Conservation (phyloP, 768 basidiomycete species). For the Lactarius pseudohatsudake region DNA sequence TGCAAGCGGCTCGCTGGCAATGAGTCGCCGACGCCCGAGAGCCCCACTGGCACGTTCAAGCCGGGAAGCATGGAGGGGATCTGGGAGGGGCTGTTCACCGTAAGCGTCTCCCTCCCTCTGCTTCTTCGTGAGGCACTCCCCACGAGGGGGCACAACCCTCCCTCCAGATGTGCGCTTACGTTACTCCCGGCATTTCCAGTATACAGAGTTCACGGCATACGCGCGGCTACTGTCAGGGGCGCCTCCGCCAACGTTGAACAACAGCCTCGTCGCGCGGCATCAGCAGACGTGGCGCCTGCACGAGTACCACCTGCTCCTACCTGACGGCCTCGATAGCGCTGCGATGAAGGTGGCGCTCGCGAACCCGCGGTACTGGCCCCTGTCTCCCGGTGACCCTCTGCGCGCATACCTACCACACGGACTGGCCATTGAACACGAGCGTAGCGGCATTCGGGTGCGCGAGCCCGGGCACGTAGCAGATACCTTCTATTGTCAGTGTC, state of each 20-base stretch:
- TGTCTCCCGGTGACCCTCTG: slow-evolving; percentile 61
- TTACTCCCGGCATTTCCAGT: slow-evolving; percentile 42
- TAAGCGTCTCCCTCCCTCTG: slow-evolving; percentile 37
- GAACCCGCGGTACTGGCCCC: slow-evolving; percentile 32
- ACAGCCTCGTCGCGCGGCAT: slow-evolving; percentile 77
- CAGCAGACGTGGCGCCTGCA: slow-evolving; percentile 87
- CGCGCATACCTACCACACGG: slow-evolving; percentile 60
- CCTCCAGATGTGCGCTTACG: not conserved
- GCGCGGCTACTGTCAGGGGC: slow-evolving; percentile 71
- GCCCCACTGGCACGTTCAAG: slow-evolving; percentile 48
- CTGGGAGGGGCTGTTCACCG: slow-evolving; percentile 81
- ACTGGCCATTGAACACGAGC: slow-evolving; percentile 48
- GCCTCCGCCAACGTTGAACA: slow-evolving; percentile 62
- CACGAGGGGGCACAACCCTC: not conserved
- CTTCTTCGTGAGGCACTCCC: not conserved
- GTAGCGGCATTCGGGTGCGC: slow-evolving; percentile 47
- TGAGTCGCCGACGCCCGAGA: slow-evolving; percentile 38
- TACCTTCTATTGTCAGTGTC: slow-evolving; percentile 34
- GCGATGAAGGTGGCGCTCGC: slow-evolving; percentile 19
- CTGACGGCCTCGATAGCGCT: slow-evolving; percentile 37
- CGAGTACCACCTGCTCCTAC: slow-evolving; percentile 60
- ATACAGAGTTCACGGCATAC: slow-evolving; percentile 84
- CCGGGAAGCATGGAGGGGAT: slow-evolving; percentile 73
- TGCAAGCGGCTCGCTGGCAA: slow-evolving; percentile 39
- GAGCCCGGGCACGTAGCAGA: slow-evolving; percentile 41